A percentile compares a stretch with the other conserved stretches of the same genome.
Evolutionary conservation across 2,329 filamentous ascomycete species (phyloP).

Genomic region (Cordyceps cicadae): DNA sequence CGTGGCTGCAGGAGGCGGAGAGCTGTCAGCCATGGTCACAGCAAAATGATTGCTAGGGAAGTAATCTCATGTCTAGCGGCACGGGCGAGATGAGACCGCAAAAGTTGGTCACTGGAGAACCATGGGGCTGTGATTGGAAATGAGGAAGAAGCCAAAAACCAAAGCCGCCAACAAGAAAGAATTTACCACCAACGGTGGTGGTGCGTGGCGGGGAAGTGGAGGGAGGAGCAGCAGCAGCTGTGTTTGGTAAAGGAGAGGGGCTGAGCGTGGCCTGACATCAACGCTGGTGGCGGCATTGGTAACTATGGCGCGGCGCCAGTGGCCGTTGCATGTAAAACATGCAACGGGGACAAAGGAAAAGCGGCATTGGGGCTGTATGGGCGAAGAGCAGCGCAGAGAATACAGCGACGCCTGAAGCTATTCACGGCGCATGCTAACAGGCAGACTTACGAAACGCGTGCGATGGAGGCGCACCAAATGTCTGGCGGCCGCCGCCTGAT

Average conservation of each 20-base stretch:
- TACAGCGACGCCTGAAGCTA: constrained; percentile 1
- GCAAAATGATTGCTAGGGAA: background rate
- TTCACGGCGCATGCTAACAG: background rate
- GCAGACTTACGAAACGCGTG: constrained; percentile 9
- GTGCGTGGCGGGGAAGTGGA: constrained; percentile 7
- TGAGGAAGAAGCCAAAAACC: background rate
- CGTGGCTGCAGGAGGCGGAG: constrained; percentile 39
- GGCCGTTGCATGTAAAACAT: background rate
- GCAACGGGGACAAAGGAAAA: background rate
- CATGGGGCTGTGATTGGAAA: background rate
- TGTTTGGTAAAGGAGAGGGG: background rate
- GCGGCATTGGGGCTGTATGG: background rate
- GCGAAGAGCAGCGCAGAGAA: background rate
- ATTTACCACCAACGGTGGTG: background rate
- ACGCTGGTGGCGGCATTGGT: background rate
- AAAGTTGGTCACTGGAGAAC: background rate
- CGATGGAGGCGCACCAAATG: constrained; percentile 1
- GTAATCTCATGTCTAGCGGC: background rate
- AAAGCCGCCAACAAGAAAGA: background rate
- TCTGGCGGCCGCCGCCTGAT: background rate
- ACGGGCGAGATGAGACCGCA: background rate
- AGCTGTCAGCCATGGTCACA: constrained; percentile 24
- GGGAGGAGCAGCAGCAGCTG: background rate
- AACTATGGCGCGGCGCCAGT: constrained; percentile 1
- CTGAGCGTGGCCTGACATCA: background rate